These are phyloP conservation scores for Flaveria floridana DNA, from an alignment of 140 eudicot species.

Conservation along the genomic window DNA sequence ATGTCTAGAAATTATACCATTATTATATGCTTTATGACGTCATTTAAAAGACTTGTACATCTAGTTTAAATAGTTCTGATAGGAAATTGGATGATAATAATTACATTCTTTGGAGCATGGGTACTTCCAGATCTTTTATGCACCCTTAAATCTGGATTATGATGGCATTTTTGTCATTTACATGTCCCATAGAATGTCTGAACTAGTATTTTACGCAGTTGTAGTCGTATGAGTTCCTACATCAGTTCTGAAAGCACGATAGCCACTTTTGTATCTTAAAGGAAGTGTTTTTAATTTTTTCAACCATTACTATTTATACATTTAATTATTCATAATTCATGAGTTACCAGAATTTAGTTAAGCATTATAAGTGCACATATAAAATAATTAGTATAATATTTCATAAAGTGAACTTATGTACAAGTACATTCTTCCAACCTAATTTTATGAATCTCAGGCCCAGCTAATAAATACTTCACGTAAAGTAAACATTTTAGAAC, in stretches of 20 bases:
- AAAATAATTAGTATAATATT: too few relatives aligned
- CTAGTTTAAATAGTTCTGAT: slow-evolving; percentile 6
- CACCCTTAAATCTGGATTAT: not conserved
- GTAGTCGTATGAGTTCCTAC: not conserved
- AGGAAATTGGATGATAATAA: not conserved
- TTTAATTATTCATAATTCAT: too few relatives aligned
- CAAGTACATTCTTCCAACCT: too few relatives aligned
- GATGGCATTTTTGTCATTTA: not conserved
- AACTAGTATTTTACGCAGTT: not conserved
- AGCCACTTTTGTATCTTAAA: too few relatives aligned
- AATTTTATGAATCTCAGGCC: not conserved
- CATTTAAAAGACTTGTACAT: not conserved
- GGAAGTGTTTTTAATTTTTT: too few relatives aligned
- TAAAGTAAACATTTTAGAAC: not conserved
- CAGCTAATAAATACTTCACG: not conserved
- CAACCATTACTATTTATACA: too few relatives aligned
- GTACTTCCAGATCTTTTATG: not conserved
- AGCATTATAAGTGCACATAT: too few relatives aligned
- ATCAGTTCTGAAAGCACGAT: not conserved
- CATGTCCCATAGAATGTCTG: not conserved
- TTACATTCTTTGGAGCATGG: not conserved
- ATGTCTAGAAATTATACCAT: not conserved
- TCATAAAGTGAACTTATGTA: too few relatives aligned
- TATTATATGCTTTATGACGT: not conserved
- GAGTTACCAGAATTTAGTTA: too few relatives aligned